Evolutionary conservation across 2,329 filamentous ascomycete species (phyloP), one percentile per base, ranked within the genome.

Genomic region (Epichloe glyceriae): DNA sequence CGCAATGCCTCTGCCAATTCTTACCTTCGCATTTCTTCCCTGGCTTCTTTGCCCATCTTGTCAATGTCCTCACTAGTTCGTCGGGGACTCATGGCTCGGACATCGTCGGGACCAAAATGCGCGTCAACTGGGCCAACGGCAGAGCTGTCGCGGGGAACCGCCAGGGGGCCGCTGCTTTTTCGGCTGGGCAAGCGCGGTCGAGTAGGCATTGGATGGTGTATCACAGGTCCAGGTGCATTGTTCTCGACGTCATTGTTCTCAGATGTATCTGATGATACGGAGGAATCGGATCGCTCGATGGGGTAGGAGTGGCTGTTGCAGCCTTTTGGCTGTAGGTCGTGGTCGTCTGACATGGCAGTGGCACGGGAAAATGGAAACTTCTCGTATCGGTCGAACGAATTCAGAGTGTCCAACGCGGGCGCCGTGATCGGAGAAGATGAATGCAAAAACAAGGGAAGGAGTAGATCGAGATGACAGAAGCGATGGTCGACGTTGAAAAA

Each of bases 21-120:
- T 62, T 55, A 80, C 80, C 69, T 74, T 66, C 75, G 74, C 57
- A 83, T 65, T 59, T 83, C 79, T 57, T 78, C 77, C 51, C 90
- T 75, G 38, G 90, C 88, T 62, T 91, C 87, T 61, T 86, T 83
- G 59, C 89, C 86, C 66, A 97, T 78, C 63, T 83, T 84, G 67
- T 95, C 87, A 50, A 96, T 79, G 64, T 97, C 91, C 62, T 93
- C 88, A 60, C 85, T 94, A 56, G 88, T 95, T 60, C 91, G 75
- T 58, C 91, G 76, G 2, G 91, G 91, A 65, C 90, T 96, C 91
- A 98, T 97, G 54, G 88, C 86, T 61, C 91, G 76, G 54, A 93
- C 90, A 66, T 96, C 90, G 64, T 88, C 86, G 22, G 89, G 85
- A 26, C 89, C 88, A 59, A 89, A 86, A 55, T 87, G 78, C 55